Evolutionary conservation across 768 basidiomycete species (phyloP), one percentile per base, ranked within the genome.

Genomic region (Lactarius evosmus): DNA sequence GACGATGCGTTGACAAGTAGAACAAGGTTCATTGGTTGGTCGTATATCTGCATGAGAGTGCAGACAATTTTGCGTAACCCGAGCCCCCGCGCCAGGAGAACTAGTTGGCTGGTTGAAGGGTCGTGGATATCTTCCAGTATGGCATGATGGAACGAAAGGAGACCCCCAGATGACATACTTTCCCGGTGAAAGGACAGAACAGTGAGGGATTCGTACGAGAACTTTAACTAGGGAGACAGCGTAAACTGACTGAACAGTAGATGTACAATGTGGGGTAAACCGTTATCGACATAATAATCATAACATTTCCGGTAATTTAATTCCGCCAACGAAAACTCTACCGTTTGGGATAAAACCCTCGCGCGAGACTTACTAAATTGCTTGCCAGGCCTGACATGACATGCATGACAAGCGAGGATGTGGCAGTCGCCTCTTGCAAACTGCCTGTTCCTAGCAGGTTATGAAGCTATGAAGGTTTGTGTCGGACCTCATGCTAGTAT

Each of bases 1-100:
- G 85, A 82, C 0, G 86, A 82, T 0, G 91, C 90, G 75, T 93
- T 89, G 54, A 98, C 86, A 25, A 99, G 78, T 9, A 98, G 76
- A 50, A 98, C 83, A 17, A 97, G 83, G 71, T 84, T 95, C 64
- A 86, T 83, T 36, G 91, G 86, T 25, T 89, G 84, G 77, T 95
- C 91, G 72, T 96, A 98, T 44, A 96, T 91, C 77, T 95, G 91
- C 78, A 98, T 81, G 44, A 98, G 82, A 0, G 88, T 90, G 76
- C 92, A 94, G 50, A 94, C 73, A 58, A 97, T 81, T 62, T 87
- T 80, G 14, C 95, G 83, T 65, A 98, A 77, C 0, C 97, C 97
- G 2, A 99, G 82, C 0, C 97, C 97, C 34, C 95, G 89, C 1
- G 93, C 95, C 34, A 99, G 77, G 46, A 99, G 74, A 41, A 91